Evolutionary conservation across 192 early-diverging fungal genomes (phyloP).

Genomic region (Backusella macrospora): DNA sequence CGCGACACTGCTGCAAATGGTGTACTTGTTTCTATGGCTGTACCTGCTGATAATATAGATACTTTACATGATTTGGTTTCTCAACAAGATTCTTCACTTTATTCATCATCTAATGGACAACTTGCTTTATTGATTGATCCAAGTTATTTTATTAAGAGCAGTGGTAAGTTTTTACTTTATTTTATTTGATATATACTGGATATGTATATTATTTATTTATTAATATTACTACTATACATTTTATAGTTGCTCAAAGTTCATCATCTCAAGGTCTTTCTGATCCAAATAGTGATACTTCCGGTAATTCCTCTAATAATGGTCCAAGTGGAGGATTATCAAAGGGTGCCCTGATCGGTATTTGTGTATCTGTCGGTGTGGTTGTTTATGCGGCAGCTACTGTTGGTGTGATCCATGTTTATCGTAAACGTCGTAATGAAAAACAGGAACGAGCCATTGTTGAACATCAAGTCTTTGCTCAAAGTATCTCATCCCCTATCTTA

Average conservation of each 20-base stretch:
- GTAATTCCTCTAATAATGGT: background rate
- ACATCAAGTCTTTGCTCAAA: conserved; percentile 28
- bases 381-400: conserved; percentile 43
- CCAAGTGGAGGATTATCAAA: conserved; percentile 25
- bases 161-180: background rate
- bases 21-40: conserved; percentile 34
- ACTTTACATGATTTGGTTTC: conserved; percentile 20
- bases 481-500: conserved; percentile 40
- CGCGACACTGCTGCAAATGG: background rate
- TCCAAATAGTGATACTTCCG: conserved; percentile 14
- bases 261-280: conserved; percentile 10
- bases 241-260: background rate
- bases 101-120: conserved; percentile 27
- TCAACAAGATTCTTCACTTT: conserved; percentile 14
- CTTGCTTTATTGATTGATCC: conserved; percentile 32
- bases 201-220: background rate
- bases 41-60: conserved; percentile 23
- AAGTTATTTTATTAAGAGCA: conserved; percentile 19
- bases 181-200: background rate
- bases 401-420: conserved; percentile 33
- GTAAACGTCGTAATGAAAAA: conserved; percentile 19
- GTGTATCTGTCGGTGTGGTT: conserved; percentile 35
- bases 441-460: conserved; percentile 24
- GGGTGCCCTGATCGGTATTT: conserved; percentile 40
- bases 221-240: background rate